These are phyloP conservation scores for Ramaria sp. DNA, from an alignment of 768 basidiomycete genomes.

Conservation along the genomic window DNA sequence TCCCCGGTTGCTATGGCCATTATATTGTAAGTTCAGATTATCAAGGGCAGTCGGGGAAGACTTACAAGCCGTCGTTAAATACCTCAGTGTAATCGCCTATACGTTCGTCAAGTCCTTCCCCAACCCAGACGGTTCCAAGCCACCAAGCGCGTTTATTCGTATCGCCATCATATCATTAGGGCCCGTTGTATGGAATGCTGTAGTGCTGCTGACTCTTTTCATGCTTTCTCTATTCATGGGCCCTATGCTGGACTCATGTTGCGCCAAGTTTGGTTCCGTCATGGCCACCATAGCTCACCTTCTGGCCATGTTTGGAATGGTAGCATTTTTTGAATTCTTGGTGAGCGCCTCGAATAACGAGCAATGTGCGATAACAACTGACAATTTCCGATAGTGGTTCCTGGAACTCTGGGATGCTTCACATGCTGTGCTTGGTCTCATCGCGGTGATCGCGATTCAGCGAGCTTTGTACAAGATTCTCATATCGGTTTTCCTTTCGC, in stretches of 20 bases:
- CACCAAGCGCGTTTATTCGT: slow-evolving; percentile 81
- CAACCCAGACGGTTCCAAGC: slow-evolving; percentile 40
- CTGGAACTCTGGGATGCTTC: slow-evolving; percentile 95
- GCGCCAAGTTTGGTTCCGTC: slow-evolving; percentile 80
- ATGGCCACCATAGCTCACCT: slow-evolving; percentile 91
- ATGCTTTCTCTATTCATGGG: slow-evolving; percentile 88
- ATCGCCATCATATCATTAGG: slow-evolving; percentile 84
- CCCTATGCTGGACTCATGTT: slow-evolving; percentile 69
- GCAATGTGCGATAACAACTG: slow-evolving; percentile 5
- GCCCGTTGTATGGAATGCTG: slow-evolving; percentile 92
- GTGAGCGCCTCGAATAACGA: slow-evolving; percentile 35
- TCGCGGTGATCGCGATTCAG: slow-evolving; percentile 83
- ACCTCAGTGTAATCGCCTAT: slow-evolving; percentile 51
- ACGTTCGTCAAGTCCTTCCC: slow-evolving; percentile 94
- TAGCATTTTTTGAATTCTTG: slow-evolving; percentile 94
- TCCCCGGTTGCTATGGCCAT: slow-evolving; percentile 67
- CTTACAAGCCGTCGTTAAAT: too few species aligned
- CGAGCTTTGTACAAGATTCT: slow-evolving; percentile 89
- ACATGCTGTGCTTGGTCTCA: slow-evolving; percentile 88
- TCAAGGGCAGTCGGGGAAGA: background rate
- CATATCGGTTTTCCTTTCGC: slow-evolving; percentile 87
- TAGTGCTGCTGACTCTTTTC: slow-evolving; percentile 75
- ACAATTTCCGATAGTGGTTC: slow-evolving; percentile 59
- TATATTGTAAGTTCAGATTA: slow-evolving; percentile 35
- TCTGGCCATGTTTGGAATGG: slow-evolving; percentile 65